Evolutionary conservation across 768 basidiomycete species (phyloP).

Genomic region (Crucibulum laeve): DNA sequence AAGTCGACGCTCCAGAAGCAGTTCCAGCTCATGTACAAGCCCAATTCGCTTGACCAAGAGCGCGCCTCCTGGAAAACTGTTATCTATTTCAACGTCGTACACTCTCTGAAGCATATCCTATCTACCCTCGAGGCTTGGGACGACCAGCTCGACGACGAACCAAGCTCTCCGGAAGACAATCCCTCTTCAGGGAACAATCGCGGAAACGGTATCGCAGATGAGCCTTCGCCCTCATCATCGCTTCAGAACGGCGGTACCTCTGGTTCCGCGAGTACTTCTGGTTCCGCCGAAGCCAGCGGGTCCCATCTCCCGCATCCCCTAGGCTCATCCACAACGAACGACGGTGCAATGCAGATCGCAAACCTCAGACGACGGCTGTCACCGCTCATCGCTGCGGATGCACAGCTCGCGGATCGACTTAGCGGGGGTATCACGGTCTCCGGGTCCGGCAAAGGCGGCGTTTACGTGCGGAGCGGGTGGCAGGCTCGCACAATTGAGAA

Average conservation of each 20-base stretch:
- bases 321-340: constrained; percentile 21
- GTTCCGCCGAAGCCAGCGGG: constrained; percentile 13
- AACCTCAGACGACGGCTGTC: constrained; percentile 56
- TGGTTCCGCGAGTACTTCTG: constrained; percentile 20
- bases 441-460: constrained; percentile 71
- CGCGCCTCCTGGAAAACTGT: constrained; percentile 70
- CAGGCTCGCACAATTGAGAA: constrained; percentile 65
- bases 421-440: constrained; percentile 71
- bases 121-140: constrained; percentile 59
- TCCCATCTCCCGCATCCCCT: constrained; percentile 3
- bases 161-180: constrained; percentile 21
- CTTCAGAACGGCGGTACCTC: constrained; percentile 19
- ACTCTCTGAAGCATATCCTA: constrained; percentile 67
- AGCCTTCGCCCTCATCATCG: constrained; percentile 36
- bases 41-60: constrained; percentile 63
- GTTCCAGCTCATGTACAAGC: constrained; percentile 79
- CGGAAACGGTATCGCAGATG: constrained; percentile 28
- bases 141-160: constrained; percentile 48
- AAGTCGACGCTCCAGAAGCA: constrained; percentile 78
- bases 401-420: constrained; percentile 63
- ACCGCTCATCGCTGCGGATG: constrained; percentile 57
- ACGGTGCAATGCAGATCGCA: constrained; percentile 38
- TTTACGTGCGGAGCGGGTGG: constrained; percentile 81
- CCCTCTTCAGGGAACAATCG: constrained; percentile 21
- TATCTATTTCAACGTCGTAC: constrained; percentile 74